Conservation (phyloP, 371 early-diverging fungal species). For the Batkoa obscura region DNA sequence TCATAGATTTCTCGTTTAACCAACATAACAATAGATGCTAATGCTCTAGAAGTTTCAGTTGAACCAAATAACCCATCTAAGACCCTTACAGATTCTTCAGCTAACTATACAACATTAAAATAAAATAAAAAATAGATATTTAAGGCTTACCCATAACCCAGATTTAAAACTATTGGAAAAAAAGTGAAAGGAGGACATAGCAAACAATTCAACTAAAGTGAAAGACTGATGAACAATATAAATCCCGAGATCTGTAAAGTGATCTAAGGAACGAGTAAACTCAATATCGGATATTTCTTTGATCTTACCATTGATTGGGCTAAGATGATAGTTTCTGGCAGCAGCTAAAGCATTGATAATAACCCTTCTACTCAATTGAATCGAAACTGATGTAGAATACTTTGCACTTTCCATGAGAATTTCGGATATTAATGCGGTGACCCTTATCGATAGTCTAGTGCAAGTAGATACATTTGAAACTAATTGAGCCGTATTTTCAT, state of each 20-base stretch:
- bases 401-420: background rate
- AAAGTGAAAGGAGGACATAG: conserved; percentile 56
- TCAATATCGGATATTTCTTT: no score
- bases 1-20: conserved; percentile 50
- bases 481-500: background rate
- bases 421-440: background rate
- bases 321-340: background rate
- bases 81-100: conserved; percentile 75
- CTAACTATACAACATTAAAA: conserved; percentile 21
- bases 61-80: conserved; percentile 83
- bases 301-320: no score
- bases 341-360: background rate
- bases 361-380: background rate
- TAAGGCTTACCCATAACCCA: conserved; percentile 26
- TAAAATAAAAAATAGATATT: background rate
- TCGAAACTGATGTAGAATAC: background rate
- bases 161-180: conserved; percentile 46
- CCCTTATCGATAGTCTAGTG: background rate
- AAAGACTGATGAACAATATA: conserved; percentile 48
- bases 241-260: conserved; percentile 25
- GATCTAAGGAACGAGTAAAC: no score
- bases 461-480: background rate
- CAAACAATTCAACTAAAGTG: conserved; percentile 57
- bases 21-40: conserved; percentile 61
- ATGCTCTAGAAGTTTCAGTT: conserved; percentile 71